These are phyloP conservation scores for Flaveria robusta DNA, from an alignment of 129 eudicot genomes.

Conservation along the genomic window DNA sequence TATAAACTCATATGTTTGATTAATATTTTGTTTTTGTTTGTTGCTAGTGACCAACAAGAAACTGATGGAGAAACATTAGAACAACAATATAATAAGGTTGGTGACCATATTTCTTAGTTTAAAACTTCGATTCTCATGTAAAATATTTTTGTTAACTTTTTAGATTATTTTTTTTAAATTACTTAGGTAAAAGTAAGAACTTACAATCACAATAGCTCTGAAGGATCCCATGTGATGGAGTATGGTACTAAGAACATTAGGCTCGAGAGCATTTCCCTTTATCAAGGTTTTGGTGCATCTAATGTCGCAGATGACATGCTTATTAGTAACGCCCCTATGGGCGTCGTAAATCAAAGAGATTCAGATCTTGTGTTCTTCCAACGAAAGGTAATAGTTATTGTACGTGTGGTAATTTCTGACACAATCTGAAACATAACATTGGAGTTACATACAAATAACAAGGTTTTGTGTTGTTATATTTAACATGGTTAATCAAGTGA, in stretches of 20 bases:
- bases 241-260: conserved; percentile 65
- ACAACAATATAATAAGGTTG: conserved; percentile 67
- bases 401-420: not conserved
- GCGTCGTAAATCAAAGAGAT: conserved; percentile 72
- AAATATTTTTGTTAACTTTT: not conserved
- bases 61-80: conserved; percentile 62
- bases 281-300: conserved; percentile 71
- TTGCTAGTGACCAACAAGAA: conserved; percentile 63
- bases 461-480: too few species aligned
- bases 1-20: not conserved
- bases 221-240: conserved; percentile 94
- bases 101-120: not conserved
- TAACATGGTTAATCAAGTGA: too few species aligned
- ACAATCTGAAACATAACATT: not conserved
- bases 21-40: not conserved
- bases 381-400: conserved; percentile 23
- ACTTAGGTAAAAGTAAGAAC: conserved; percentile 75
- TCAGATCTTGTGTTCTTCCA: conserved; percentile 49
- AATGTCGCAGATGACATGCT: conserved; percentile 39
- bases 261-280: conserved; percentile 57
- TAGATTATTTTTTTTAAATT: not conserved
- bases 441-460: too few species aligned
- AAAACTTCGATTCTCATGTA: not conserved
- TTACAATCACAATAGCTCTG: conserved; percentile 63
- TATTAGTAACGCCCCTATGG: conserved; percentile 29